A percentile compares a stretch with the other conserved stretches of the same genome.
Conservation (phyloP, 2,329 filamentous ascomycete genomes). For the Ophiostoma quercus region DNA sequence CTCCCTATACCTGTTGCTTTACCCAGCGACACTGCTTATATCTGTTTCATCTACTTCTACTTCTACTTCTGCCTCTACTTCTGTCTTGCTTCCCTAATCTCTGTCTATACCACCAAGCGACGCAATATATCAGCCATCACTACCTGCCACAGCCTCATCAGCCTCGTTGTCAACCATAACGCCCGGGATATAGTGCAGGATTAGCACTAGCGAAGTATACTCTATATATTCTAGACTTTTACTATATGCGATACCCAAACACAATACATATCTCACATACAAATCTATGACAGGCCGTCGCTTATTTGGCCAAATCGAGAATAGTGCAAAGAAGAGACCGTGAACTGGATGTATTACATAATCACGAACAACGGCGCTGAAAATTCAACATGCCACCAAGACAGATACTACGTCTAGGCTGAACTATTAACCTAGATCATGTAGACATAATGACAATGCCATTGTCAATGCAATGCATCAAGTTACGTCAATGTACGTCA, state of each 20-base stretch:
- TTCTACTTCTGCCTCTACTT: not conserved
- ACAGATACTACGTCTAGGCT: not conserved
- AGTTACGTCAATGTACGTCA: not conserved
- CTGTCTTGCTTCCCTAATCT: not conserved
- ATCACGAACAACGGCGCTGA: not conserved
- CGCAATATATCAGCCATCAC: not conserved
- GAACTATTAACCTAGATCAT: not conserved
- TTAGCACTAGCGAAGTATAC: too few relatives aligned
- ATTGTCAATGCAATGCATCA: too few relatives aligned
- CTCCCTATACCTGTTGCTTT: not conserved
- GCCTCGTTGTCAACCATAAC: not conserved
- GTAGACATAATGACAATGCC: not conserved
- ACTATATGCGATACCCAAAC: not conserved
- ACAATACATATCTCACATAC: not conserved
- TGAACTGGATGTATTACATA: not conserved
- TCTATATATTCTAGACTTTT: too few relatives aligned
- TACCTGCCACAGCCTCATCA: not conserved
- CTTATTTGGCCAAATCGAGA: too few relatives aligned
- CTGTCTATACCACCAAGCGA: not conserved
- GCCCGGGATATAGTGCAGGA: too few relatives aligned
- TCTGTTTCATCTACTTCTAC: not conserved
- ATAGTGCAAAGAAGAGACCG: not conserved
- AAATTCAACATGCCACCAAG: not conserved
- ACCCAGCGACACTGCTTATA: not conserved
- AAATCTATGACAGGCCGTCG: too few relatives aligned